These are phyloP conservation scores for Yamadazyma siamensis DNA, from an alignment of 1,139 yeast genomes.

Conservation along the genomic window DNA sequence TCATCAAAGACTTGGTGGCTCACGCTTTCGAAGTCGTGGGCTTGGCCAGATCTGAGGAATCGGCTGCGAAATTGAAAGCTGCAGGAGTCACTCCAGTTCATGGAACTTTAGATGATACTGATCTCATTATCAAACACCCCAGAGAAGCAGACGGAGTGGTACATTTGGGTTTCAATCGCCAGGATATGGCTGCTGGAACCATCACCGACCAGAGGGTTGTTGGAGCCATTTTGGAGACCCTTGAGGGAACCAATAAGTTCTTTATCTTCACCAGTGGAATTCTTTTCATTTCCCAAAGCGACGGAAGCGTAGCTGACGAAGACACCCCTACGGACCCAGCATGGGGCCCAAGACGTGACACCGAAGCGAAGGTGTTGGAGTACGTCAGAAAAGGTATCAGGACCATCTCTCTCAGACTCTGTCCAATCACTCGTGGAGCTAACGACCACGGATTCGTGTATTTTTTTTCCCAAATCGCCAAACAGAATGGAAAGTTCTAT, in stretches of 20 bases:
- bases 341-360: not conserved
- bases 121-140: slow-evolving; percentile 20
- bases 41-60: slow-evolving; percentile 30
- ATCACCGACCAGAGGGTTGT: slow-evolving; percentile 18
- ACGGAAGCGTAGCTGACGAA: slow-evolving; percentile 2
- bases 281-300: slow-evolving; percentile 2
- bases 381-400: slow-evolving; percentile 18
- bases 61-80: slow-evolving; percentile 26
- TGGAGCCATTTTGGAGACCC: slow-evolving; percentile 17
- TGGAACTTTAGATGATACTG: slow-evolving; percentile 22
- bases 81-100: slow-evolving; percentile 17
- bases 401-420: slow-evolving; percentile 17
- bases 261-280: slow-evolving; percentile 17
- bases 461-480: slow-evolving; percentile 10
- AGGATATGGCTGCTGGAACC: slow-evolving; percentile 8
- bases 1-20: slow-evolving; percentile 21
- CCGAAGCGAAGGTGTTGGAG: slow-evolving; percentile 5
- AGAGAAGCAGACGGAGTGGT: slow-evolving; percentile 25
- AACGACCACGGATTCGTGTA: slow-evolving; percentile 18
- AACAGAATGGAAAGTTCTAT: slow-evolving; percentile 12
- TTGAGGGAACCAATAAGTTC: slow-evolving; percentile 19
- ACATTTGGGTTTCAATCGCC: slow-evolving; percentile 24
- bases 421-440: slow-evolving; percentile 26
- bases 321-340: not conserved
- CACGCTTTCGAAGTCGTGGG: slow-evolving; percentile 32